Percentiles rank a stretch among this genome's conserved stretches.
Evolutionary conservation across 352 stramenopile genomes (phyloP).

Genomic region (Phytophthora syringae): DNA sequence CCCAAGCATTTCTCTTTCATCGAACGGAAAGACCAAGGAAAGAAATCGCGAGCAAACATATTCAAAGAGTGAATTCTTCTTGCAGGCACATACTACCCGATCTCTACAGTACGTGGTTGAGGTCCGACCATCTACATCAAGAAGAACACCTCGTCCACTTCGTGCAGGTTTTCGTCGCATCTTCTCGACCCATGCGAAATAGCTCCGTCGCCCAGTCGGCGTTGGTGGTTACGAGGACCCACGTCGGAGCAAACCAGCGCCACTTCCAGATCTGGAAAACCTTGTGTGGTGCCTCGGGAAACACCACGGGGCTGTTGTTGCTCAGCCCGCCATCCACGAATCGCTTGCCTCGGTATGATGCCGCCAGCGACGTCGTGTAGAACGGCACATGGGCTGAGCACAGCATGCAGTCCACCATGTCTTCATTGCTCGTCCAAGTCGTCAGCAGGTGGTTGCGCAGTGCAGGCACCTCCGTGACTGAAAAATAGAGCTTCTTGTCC

Average conservation of each 20-base stretch:
- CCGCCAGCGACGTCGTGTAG: conserved; percentile 73
- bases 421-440: conserved; percentile 76
- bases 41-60: too few species aligned
- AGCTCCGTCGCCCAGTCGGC: conserved; percentile 75
- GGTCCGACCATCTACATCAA: background rate
- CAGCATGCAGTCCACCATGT: conserved; percentile 86
- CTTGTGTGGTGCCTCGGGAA: conserved; percentile 64
- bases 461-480: conserved; percentile 69
- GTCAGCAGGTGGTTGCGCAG: conserved; percentile 79
- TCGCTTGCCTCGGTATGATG: conserved; percentile 69
- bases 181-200: conserved; percentile 81
- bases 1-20: too few species aligned
- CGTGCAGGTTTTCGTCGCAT: conserved; percentile 72
- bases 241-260: conserved; percentile 79
- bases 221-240: conserved; percentile 79
- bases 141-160: conserved; percentile 73
- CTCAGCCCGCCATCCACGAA: conserved; percentile 80
- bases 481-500: conserved; percentile 82
- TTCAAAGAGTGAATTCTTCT: background rate
- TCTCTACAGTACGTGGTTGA: background rate
- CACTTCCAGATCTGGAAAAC: conserved; percentile 89
- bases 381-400: conserved; percentile 75
- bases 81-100: background rate
- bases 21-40: too few species aligned
- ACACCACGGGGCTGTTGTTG: conserved; percentile 70